Conservation (phyloP, 306 rosid species). For the Rosa chinensis region DNA sequence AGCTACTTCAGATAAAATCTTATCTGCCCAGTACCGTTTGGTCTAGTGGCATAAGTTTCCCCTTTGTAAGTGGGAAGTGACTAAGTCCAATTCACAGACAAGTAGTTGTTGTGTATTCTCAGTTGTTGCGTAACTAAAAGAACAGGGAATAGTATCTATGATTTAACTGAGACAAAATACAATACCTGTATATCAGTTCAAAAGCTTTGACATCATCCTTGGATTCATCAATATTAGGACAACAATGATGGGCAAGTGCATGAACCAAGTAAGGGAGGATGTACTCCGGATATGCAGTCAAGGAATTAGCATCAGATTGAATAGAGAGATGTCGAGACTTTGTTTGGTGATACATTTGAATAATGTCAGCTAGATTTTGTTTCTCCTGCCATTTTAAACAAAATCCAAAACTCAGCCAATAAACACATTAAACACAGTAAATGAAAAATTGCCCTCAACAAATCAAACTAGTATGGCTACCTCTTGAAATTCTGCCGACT, state of each 20-base stretch:
- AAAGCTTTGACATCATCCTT: constrained; percentile 78
- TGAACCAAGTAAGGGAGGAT: constrained; percentile 82
- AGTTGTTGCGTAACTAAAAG: not conserved
- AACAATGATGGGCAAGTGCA: constrained; percentile 80
- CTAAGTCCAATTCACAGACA: not conserved
- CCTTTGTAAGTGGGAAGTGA: not conserved
- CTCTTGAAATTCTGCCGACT: constrained; percentile 70
- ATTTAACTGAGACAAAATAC: not conserved
- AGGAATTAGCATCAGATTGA: constrained; percentile 70
- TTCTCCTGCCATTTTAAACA: constrained; percentile 61
- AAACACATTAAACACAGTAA: not conserved
- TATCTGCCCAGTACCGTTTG: not conserved
- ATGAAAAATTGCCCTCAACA: constrained; percentile 16
- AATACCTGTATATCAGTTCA: constrained; percentile 76
- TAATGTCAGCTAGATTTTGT: constrained; percentile 77
- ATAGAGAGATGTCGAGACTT: constrained; percentile 63
- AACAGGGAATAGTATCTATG: not conserved
- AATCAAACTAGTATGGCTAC: constrained; percentile 40
- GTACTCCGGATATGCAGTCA: constrained; percentile 73
- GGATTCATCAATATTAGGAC: constrained; percentile 86
- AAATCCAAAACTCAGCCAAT: constrained; percentile 27
- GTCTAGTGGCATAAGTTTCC: not conserved
- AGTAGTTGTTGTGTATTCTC: not conserved
- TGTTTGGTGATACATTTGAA: constrained; percentile 84
- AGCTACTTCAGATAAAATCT: not conserved